Base-by-base conservation (phyloP, 73 alveolate species). In the Blepharisma japonicum region DNA sequence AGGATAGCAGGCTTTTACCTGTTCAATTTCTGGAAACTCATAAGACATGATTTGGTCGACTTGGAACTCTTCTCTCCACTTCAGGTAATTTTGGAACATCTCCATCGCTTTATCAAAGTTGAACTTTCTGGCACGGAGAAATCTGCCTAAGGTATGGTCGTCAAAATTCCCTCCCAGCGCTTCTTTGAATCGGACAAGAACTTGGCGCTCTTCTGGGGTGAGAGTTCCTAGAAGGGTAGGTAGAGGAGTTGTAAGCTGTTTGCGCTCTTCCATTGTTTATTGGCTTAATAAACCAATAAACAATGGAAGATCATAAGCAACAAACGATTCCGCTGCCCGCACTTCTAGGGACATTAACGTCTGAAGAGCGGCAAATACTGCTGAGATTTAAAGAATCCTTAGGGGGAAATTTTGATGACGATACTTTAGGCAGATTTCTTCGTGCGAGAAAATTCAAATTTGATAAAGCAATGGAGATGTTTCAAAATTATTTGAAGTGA, bases 91-190 rank as follows among this genome's bases (percentile, higher is more conserved):
- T 56, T 55, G 78, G 80, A 93, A 88, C 98, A 93, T 93, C 48
- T 68, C 86, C 68, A 85, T 48, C n/a, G 92, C 55, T 77, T 91
- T 88, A 56, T 85, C 91, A 71, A 85, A 42, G 55, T 90, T 87
- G 80, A 90, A 93, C 72, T 93, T 80, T 50, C 98, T 67, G 46
- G 98, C 98, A 45, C 94, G 45, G 39, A 90, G 84, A 81, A 93
- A 93, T 77, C 92, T 80, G 23, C 89, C 85, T 77, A 93, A 82
- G 77, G 68, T 77, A 67, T 76, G 84, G 83, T 93, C 96, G 3
- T 32, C 42, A 32, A 32, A 32, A 32, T 32, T 32, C 3, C 42
- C 42, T 32, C 42, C 42, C 42, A 32, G 42, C 3, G 42, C 42
- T 32, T 32, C 42, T 32, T 32, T 32, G 42, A 32, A 32, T 32